Base-by-base conservation (phyloP, 208 protist genomes). In the Vickermania ingenoplastis region DNA sequence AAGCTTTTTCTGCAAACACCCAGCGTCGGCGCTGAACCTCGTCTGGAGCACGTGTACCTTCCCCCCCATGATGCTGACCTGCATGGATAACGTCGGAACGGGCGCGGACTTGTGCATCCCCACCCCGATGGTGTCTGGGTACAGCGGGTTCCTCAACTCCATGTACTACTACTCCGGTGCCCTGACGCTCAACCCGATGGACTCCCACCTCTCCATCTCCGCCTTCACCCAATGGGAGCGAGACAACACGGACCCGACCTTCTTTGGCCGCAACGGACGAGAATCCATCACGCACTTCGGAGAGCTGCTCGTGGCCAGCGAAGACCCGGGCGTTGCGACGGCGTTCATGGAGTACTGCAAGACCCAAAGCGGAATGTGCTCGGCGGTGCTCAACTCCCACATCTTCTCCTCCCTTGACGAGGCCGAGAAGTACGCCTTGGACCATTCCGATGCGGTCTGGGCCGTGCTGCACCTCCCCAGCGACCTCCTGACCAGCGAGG, bases 261-360 rank as follows among this genome's bases (percentile, higher is more conserved):
- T 84, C 59, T 81, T 90, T 28, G 75, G 73, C 29, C 76, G 71
- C 25, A 71, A 68, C 28, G 69, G 62, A 2, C 61, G 56, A 14
- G 55, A 59, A n/a, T 79, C 71, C 54, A 53, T 79, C 22, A 75
- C 73, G 29, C 86, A 93, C 69, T 87, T 81, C 57, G 86, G 86
- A 29, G 61, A 75, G 31, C 69, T 93, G 4, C 70, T 90, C 17
- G 57, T 93, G 41, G 72, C 80, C 63, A 77, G 67, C 31, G 64
- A 75, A 28, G 59, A 75, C 57, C 14, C 23, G 25, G 41, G 53
- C 2, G 51, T 81, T 7, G n/a, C n/a, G n/a, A n/a, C n/a, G n/a
- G n/a, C n/a, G n/a, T n/a, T n/a, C n/a, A n/a, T n/a, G n/a, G n/a
- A n/a, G n/a, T n/a, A 73, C 63, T 86, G 80, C 68, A 41, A 45